A percentile compares a stretch with the other conserved stretches of the same genome.
phyloP scores from a whole-genome alignment of 169 alveolate species.

The Miamiensis avidus region DNA sequence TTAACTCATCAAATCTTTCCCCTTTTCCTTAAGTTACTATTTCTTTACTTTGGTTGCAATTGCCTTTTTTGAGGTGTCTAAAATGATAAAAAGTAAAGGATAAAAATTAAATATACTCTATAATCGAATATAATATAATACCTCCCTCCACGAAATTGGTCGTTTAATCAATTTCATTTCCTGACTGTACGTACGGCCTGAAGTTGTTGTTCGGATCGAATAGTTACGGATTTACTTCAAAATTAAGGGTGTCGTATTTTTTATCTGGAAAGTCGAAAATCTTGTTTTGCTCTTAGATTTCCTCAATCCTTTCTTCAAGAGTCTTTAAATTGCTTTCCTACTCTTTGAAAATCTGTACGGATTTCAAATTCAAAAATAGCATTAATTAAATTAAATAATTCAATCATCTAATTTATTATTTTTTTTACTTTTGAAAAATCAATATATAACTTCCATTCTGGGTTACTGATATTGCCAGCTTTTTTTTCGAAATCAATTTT shows the following conservation, averaged over 20 bases:
- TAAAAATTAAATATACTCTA: no score
- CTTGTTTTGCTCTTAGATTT: neutral
- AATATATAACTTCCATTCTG: conserved; percentile 15
- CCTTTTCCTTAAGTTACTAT: no score
- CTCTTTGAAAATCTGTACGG: neutral
- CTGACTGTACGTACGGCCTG: neutral
- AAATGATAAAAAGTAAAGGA: no score
- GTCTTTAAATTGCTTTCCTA: neutral
- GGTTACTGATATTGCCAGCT: neutral
- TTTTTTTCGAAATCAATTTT: neutral
- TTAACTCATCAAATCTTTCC: no score
- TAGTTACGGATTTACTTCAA: conserved; percentile 5
- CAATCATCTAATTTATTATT: no score
- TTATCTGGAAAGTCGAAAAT: neutral
- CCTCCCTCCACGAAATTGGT: no score
- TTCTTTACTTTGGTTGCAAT: no score
- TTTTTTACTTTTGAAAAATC: neutral
- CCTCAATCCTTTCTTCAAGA: neutral
- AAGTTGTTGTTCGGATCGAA: conserved; percentile 7
- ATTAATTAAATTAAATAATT: no score
- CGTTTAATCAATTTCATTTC: no score
- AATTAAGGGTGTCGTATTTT: conserved; percentile 9
- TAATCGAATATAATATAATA: no score
- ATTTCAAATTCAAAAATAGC: no score
- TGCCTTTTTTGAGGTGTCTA: no score